Base-by-base conservation (phyloP, 306 rosid genomes). In the Hylodesmum podocarpum region DNA sequence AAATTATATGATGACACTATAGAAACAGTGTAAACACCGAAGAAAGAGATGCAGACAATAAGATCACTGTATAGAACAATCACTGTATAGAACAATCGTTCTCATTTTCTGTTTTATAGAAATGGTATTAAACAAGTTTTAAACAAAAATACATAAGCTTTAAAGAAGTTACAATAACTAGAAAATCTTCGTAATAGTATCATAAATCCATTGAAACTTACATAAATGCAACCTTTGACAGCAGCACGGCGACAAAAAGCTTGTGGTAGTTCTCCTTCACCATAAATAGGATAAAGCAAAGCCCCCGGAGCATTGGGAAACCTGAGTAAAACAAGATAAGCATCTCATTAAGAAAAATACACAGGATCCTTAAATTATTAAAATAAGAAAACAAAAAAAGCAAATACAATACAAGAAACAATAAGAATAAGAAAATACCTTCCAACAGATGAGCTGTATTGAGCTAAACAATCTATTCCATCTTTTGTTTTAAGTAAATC, bases 201-300 rank as follows among this genome's bases (percentile, higher is more conserved):
- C 31, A 43, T 66, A 72, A 39, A 72, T 31, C 73, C 47, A 33
- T 55, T 72, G 73, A 59, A 87, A 90, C 99, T 89, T 92, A 92
- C 98, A 70, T 92, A 85, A 65, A 92, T 78, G 91, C 96, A 92
- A 47, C 97, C 97, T 82, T 92, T 95, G 59, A 95, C 99, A 84
- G 99, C 97, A 65, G 97, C 97, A 55, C 96, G 94, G 12, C 96
- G 97, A 59, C 93, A 91, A 86, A 90, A 95, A 62, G 93, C 97
- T 84, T 91, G 96, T 43, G 97, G 86, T 57, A 92, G 83, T 82
- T 95, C 99, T 72, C 98, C 97, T 55, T 86, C 87, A 70, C 99
- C 99, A 57, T 92, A 95, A 72, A 89, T 39, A 81, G 99, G 97
- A 83, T 92, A 95, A 59, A 92, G 79, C 66, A 95, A 74, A 70